Evolutionary conservation across 1,139 yeast genomes (phyloP).

Genomic region (Candida pseudoviswanathii): DNA sequence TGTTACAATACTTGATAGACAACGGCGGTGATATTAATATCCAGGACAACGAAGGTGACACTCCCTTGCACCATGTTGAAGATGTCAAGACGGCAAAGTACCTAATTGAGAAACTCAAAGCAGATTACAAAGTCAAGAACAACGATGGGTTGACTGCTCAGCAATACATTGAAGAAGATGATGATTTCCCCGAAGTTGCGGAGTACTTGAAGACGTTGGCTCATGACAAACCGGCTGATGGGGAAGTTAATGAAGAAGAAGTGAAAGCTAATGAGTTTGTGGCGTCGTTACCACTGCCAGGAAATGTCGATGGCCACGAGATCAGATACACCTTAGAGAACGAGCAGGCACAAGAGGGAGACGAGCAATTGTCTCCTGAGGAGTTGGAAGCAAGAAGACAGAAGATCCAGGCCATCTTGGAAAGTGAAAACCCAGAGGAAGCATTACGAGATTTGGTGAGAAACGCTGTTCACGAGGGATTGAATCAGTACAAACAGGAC

Average conservation of each 20-base stretch:
- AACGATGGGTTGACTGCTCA: slow-evolving; percentile 72
- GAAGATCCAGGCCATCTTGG: slow-evolving; percentile 68
- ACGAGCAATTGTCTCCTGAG: slow-evolving; percentile 24
- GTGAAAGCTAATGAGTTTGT: slow-evolving; percentile 19
- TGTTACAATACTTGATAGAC: slow-evolving; percentile 58
- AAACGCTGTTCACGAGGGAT: slow-evolving; percentile 60
- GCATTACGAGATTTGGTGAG: slow-evolving; percentile 69
- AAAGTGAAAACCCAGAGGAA: slow-evolving; percentile 78
- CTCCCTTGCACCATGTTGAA: slow-evolving; percentile 92
- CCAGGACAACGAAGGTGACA: slow-evolving; percentile 88
- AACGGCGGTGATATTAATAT: slow-evolving; percentile 81
- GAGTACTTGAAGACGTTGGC: slow-evolving; percentile 56
- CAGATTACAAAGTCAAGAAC: slow-evolving; percentile 65
- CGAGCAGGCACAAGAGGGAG: slow-evolving; percentile 44
- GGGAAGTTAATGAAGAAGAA: slow-evolving; percentile 11
- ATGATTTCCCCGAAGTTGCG: slow-evolving; percentile 78
- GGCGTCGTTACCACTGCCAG: slow-evolving; percentile 42
- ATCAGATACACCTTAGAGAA: slow-evolving; percentile 59
- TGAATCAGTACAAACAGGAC: slow-evolving; percentile 30
- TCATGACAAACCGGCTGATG: slow-evolving; percentile 30
- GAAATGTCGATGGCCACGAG: slow-evolving; percentile 51
- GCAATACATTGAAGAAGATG: slow-evolving; percentile 78
- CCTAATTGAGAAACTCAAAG: slow-evolving; percentile 66
- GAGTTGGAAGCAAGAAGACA: slow-evolving; percentile 56
- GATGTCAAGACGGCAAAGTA: slow-evolving; percentile 62